A percentile compares a stretch with the other conserved stretches of the same genome.
These are phyloP conservation scores for Beta corolliflora DNA, from an alignment of 179 eudicot genomes.

Conservation along the genomic window DNA sequence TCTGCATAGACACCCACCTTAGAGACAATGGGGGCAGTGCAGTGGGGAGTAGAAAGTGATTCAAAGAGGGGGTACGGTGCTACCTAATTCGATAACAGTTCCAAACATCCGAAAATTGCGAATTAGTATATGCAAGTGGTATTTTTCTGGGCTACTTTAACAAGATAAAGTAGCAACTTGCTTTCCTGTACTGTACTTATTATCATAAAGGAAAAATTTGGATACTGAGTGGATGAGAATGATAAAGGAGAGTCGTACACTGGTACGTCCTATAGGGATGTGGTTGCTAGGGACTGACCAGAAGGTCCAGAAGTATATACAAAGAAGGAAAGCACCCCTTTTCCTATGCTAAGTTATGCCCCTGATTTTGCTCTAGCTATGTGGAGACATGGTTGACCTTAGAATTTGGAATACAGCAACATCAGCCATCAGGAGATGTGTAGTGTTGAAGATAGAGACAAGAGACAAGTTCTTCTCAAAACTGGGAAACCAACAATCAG, in stretches of 20 bases:
- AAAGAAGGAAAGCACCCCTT: neutral
- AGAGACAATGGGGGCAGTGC: neutral
- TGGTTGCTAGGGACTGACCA: neutral
- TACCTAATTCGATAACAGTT: too few species aligned
- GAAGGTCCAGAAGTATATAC: neutral
- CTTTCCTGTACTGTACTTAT: too few species aligned
- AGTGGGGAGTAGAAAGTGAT: too few species aligned
- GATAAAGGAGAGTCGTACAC: neutral
- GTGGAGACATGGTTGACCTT: neutral
- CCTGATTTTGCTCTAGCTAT: neutral
- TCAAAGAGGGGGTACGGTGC: too few species aligned
- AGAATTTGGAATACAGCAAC: neutral
- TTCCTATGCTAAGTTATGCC: neutral
- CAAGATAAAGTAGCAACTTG: too few species aligned
- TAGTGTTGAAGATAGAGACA: neutral
- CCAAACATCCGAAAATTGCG: too few species aligned
- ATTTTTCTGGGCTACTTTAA: too few species aligned
- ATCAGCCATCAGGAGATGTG: neutral
- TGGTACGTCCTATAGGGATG: neutral
- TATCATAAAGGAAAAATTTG: too few species aligned
- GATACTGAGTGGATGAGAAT: neutral
- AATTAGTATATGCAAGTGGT: too few species aligned
- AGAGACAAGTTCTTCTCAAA: neutral
- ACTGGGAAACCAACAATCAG: neutral
- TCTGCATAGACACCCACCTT: neutral